phyloP scores from a whole-genome alignment of 1,284 basidiomycete species.

The Tausonia pullulans region DNA sequence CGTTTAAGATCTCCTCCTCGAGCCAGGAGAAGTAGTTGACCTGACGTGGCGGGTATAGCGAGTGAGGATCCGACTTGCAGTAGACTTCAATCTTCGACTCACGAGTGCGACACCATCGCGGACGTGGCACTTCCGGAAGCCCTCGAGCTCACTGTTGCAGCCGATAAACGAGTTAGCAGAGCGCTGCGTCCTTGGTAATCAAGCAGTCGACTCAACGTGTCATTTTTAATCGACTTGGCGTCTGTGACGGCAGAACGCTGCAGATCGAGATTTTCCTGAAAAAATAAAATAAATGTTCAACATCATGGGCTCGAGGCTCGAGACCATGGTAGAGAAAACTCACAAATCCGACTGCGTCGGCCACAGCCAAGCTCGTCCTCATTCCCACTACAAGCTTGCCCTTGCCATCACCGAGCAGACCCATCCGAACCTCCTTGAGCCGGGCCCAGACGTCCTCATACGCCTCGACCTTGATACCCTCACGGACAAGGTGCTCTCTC shows the following conservation, averaged over 20 bases:
- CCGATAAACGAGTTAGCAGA: not conserved
- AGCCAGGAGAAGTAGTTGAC: slow-evolving; percentile 88
- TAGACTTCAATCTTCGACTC: slow-evolving; percentile 15
- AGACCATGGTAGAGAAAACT: slow-evolving; percentile 6
- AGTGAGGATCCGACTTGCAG: not conserved
- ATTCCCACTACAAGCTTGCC: slow-evolving; percentile 48
- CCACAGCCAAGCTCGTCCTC: slow-evolving; percentile 66
- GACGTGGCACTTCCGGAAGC: slow-evolving; percentile 80
- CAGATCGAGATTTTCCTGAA: slow-evolving; percentile 48
- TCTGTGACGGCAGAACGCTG: slow-evolving; percentile 63
- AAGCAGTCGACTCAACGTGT: slow-evolving; percentile 24
- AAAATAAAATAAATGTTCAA: not conserved
- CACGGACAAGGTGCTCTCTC: slow-evolving; percentile 45
- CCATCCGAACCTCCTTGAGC: slow-evolving; percentile 42
- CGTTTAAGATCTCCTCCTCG: slow-evolving; percentile 62
- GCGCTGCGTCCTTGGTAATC: not conserved
- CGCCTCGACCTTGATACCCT: slow-evolving; percentile 53
- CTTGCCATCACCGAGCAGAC: slow-evolving; percentile 26
- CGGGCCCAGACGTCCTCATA: slow-evolving; percentile 48
- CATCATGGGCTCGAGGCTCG: slow-evolving; percentile 12
- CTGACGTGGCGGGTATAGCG: slow-evolving; percentile 13
- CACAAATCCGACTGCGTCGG: slow-evolving; percentile 59
- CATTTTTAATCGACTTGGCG: slow-evolving; percentile 83
- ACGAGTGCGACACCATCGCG: slow-evolving; percentile 79
- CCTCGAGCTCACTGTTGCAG: slow-evolving; percentile 57